These are phyloP conservation scores for Ecytonucleospora hepatopenaei DNA, from an alignment of 371 early-diverging fungal genomes.

Conservation along the genomic window DNA sequence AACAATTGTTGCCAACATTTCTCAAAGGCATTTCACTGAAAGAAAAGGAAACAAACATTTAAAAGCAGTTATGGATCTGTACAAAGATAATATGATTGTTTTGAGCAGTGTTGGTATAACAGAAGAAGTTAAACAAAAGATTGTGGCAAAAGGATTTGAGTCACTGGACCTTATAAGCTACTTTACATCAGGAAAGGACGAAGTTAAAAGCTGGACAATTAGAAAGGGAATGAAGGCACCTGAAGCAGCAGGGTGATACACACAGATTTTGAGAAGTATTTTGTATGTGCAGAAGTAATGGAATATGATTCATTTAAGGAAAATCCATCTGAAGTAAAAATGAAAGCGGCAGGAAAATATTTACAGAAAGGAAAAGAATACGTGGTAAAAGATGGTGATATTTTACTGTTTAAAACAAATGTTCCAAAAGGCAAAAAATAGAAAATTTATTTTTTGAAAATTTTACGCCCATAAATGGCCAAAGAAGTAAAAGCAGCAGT, in stretches of 20 bases:
- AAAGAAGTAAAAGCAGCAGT: conserved; percentile 23
- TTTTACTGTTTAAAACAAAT: conserved; percentile 57
- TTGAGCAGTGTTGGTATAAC: conserved; percentile 31
- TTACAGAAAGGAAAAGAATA: conserved; percentile 82
- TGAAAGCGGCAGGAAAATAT: conserved; percentile 84
- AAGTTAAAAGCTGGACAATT: conserved; percentile 59
- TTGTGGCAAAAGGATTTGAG: conserved; percentile 76
- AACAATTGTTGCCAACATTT: conserved; percentile 82
- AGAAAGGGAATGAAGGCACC: conserved; percentile 76
- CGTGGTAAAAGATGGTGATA: conserved; percentile 78
- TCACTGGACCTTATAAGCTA: conserved; percentile 77
- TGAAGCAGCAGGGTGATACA: conserved; percentile 87
- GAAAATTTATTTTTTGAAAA: not conserved
- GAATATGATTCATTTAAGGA: conserved; percentile 70
- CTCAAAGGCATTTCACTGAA: conserved; percentile 69
- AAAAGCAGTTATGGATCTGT: conserved; percentile 40
- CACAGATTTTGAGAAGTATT: conserved; percentile 80
- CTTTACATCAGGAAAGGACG: conserved; percentile 85
- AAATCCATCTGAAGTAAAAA: conserved; percentile 67
- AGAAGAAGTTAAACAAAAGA: conserved; percentile 59
- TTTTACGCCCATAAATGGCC: conserved; percentile 9
- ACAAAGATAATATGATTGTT: conserved; percentile 38
- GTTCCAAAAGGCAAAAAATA: conserved; percentile 30
- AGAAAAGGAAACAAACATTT: conserved; percentile 67
- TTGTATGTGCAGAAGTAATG: conserved; percentile 92